Percentiles rank a stretch among this genome's conserved stretches.
phyloP scores from a whole-genome alignment of 768 basidiomycete genomes.

The Boletus pseudopeckii region DNA sequence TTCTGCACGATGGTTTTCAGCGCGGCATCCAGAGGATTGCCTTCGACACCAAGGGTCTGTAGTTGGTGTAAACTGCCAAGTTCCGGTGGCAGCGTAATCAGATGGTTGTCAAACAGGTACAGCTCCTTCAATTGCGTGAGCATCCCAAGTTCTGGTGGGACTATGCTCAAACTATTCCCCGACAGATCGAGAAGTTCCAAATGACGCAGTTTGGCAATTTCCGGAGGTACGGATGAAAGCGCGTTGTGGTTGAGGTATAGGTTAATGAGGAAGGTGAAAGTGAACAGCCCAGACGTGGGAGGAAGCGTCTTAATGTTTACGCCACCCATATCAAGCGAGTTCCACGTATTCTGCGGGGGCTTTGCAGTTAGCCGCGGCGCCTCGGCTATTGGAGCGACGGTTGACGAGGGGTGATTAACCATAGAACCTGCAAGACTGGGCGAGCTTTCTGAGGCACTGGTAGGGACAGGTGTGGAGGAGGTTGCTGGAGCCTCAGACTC shows the following conservation, averaged over 20 bases:
- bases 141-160: constrained; percentile 90
- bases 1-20: constrained; percentile 85
- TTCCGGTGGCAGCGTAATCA: constrained; percentile 82
- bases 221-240: constrained; percentile 71
- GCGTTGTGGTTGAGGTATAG: constrained; percentile 97
- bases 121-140: constrained; percentile 87
- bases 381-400: constrained; percentile 68
- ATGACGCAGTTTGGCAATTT: constrained; percentile 80
- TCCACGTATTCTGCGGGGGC: constrained; percentile 80
- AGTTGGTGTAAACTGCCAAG: constrained; percentile 89
- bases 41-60: constrained; percentile 91
- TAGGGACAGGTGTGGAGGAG: constrained; percentile 30
- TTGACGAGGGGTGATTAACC: constrained; percentile 69
- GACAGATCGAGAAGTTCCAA: constrained; percentile 90
- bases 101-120: constrained; percentile 91
- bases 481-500: constrained; percentile 30
- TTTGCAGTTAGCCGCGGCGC: constrained; percentile 62
- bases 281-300: constrained; percentile 66
- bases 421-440: constrained; percentile 32
- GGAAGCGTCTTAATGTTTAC: constrained; percentile 91
- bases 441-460: constrained; percentile 33
- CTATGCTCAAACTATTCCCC: constrained; percentile 70
- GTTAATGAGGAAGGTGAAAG: constrained; percentile 89
- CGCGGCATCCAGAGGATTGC: constrained; percentile 84
- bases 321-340: constrained; percentile 93